These are phyloP conservation scores for Cercospora sp. DNA, from an alignment of 2,329 filamentous ascomycete genomes.

Conservation along the genomic window DNA sequence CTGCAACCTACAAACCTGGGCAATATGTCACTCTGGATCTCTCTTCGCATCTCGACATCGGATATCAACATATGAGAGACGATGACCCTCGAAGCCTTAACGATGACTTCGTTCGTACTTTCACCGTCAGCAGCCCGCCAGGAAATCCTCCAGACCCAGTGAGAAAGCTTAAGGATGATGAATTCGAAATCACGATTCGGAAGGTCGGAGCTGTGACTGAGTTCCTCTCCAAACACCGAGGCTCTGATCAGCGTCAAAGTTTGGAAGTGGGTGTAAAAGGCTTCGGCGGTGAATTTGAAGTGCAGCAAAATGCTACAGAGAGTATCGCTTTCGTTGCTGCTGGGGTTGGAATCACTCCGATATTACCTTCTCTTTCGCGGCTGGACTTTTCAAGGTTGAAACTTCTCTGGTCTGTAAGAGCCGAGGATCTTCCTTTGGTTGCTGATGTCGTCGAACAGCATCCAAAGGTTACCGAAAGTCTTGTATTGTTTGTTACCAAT, in stretches of 20 bases:
- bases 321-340: slow-evolving; percentile 67
- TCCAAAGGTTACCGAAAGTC: slow-evolving; percentile 52
- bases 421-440: slow-evolving; percentile 63
- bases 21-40: slow-evolving; percentile 80
- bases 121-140: slow-evolving; percentile 71
- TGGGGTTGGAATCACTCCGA: slow-evolving; percentile 80
- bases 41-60: slow-evolving; percentile 64
- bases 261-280: slow-evolving; percentile 69
- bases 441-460: slow-evolving; percentile 58
- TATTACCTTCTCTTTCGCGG: slow-evolving; percentile 57
- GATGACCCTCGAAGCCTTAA: slow-evolving; percentile 77
- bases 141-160: slow-evolving; percentile 32
- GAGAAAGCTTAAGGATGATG: slow-evolving; percentile 37
- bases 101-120: slow-evolving; percentile 80
- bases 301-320: slow-evolving; percentile 38
- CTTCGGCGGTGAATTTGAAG: slow-evolving; percentile 66
- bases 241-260: slow-evolving; percentile 29
- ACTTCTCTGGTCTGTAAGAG: slow-evolving; percentile 68
- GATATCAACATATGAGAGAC: slow-evolving; percentile 82
- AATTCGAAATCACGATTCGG: slow-evolving; percentile 72
- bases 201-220: slow-evolving; percentile 68
- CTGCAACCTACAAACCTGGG: slow-evolving; percentile 61
- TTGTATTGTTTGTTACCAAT: slow-evolving; percentile 65
- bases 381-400: slow-evolving; percentile 47
- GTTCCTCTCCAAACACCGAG: slow-evolving; percentile 56